These are phyloP conservation scores for Ophiocordyceps unilateralis DNA, from an alignment of 2,329 filamentous ascomycete species.

Conservation along the genomic window DNA sequence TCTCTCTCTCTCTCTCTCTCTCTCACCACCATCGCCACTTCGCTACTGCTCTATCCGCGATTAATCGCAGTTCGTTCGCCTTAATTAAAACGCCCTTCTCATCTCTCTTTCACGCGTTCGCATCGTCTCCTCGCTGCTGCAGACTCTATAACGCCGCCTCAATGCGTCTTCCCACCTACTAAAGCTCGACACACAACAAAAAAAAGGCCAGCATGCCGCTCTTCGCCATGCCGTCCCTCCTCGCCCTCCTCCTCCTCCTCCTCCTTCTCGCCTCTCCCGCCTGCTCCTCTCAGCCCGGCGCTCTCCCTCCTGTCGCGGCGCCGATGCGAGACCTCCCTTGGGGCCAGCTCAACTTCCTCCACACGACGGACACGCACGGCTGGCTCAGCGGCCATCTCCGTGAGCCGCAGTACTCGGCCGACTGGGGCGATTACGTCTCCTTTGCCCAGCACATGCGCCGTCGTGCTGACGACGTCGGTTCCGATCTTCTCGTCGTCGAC, in stretches of 20 bases:
- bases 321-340: slow-evolving; percentile 73
- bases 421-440: slow-evolving; percentile 96
- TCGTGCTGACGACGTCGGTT: slow-evolving; percentile 59
- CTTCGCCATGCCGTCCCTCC: not conserved
- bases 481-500: slow-evolving; percentile 83
- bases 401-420: slow-evolving; percentile 86
- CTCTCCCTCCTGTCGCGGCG: slow-evolving; percentile 58
- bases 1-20: no score
- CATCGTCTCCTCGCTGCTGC: no score
- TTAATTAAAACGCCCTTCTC: no score
- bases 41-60: no score
- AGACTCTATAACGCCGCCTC: no score
- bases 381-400: slow-evolving; percentile 89
- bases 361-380: slow-evolving; percentile 90
- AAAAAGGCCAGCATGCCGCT: no score
- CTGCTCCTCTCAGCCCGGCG: slow-evolving; percentile 54
- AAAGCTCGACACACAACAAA: no score
- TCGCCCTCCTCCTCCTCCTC: no score
- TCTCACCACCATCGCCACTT: no score
- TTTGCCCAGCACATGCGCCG: slow-evolving; percentile 71
- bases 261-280: slow-evolving; percentile 17
- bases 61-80: no score
- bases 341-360: slow-evolving; percentile 95
- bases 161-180: slow-evolving; percentile 5
- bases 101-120: no score